Evolutionary conservation across 2,329 filamentous ascomycete genomes (phyloP).

Genomic region (Curvularia eragrostidis): DNA sequence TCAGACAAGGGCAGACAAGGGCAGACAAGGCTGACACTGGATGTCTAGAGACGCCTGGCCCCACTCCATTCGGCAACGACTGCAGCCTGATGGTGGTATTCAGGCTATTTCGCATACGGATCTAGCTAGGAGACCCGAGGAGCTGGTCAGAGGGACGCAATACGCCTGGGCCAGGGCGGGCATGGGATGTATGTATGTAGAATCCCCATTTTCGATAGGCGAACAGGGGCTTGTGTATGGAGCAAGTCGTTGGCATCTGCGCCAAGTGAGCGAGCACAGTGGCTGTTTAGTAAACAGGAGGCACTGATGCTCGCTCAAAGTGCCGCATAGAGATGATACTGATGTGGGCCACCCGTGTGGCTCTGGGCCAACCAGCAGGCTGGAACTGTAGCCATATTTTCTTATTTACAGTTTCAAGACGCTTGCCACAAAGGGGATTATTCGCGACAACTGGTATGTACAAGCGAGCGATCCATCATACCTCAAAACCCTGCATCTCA

Average conservation of each 20-base stretch:
- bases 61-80: background rate
- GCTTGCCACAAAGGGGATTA: background rate
- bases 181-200: background rate
- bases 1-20: background rate
- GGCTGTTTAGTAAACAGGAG: background rate
- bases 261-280: background rate
- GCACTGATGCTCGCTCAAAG: background rate
- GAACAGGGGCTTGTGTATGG: background rate
- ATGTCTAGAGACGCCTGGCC: background rate
- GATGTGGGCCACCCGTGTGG: background rate
- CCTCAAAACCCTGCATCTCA: background rate
- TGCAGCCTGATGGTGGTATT: background rate
- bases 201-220: conserved; percentile 3
- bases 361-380: background rate
- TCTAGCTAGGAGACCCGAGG: background rate
- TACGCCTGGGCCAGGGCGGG: background rate
- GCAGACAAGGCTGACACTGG: background rate
- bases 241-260: background rate
- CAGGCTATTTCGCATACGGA: background rate
- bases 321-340: background rate
- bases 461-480: conserved; percentile 1
- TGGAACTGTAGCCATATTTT: background rate
- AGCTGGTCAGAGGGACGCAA: background rate
- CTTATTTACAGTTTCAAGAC: conserved; percentile 1
- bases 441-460: background rate